A percentile compares a stretch with the other conserved stretches of the same genome.
Conservation (phyloP, 1,284 basidiomycete genomes). For the Papiliotrema laurentii region DNA sequence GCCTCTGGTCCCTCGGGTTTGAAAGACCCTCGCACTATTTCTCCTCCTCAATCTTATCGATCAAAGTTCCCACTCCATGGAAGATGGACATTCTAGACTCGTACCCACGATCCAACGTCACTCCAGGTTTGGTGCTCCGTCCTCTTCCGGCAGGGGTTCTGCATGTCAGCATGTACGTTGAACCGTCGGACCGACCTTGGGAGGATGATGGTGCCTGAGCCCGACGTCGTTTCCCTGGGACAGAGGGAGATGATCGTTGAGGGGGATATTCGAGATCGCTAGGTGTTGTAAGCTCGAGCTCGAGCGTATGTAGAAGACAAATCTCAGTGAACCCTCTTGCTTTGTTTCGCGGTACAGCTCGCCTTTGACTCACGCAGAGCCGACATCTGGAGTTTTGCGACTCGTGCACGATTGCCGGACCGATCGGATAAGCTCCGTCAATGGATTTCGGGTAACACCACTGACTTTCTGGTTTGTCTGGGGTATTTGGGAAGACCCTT, state of each 20-base stretch:
- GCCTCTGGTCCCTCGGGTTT: no score
- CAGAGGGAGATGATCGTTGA: conserved; percentile 58
- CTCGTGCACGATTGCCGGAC: conserved; percentile 35
- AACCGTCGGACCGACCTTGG: conserved; percentile 7
- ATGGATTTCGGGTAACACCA: conserved; percentile 36
- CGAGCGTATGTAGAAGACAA: conserved; percentile 9
- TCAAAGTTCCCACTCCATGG: conserved; percentile 46
- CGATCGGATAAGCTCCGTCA: conserved; percentile 48
- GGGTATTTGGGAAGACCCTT: conserved; percentile 22
- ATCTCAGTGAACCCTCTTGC: conserved; percentile 35
- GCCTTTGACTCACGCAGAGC: not conserved
- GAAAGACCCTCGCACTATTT: no score
- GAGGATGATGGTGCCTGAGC: conserved; percentile 67
- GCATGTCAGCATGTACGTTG: conserved; percentile 3
- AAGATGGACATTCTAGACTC: conserved; percentile 45
- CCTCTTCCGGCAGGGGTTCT: conserved; percentile 9
- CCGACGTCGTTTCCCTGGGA: conserved; percentile 77
- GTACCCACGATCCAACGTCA: conserved; percentile 40
- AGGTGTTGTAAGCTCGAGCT: not conserved
- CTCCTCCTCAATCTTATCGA: conserved; percentile 40
- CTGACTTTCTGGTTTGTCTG: conserved; percentile 23
- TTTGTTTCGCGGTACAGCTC: not conserved
- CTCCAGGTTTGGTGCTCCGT: conserved; percentile 27
- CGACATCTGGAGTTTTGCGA: not conserved
- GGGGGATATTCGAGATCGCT: conserved; percentile 21